Conservation (phyloP, 2,329 filamentous ascomycete species). For the Penicillium sp. region DNA sequence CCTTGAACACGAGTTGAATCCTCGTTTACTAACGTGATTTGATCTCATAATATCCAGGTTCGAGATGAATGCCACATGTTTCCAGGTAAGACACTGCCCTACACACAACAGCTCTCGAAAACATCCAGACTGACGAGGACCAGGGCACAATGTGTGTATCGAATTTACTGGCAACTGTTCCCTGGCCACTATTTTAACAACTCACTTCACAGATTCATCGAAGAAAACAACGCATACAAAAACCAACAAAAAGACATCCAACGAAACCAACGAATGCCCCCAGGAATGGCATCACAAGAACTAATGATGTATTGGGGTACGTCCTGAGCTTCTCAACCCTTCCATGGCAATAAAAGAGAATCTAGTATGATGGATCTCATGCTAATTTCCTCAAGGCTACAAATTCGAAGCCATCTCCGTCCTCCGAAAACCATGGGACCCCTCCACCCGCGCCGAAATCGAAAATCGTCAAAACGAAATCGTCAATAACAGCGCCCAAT, state of each 20-base stretch:
- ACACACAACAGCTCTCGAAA: background rate
- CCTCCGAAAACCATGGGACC: constrained; percentile 72
- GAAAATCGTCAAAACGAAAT: constrained; percentile 69
- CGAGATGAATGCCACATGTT: constrained; percentile 92
- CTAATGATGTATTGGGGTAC: constrained; percentile 92
- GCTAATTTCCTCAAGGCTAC: constrained; percentile 64
- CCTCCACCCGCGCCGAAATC: constrained; percentile 73
- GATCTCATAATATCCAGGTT: constrained; percentile 58
- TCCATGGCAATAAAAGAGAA: background rate
- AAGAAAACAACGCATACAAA: constrained; percentile 82
- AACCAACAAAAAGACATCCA: constrained; percentile 63
- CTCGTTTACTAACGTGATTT: constrained; percentile 4
- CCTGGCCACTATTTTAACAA: background rate
- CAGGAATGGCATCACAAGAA: constrained; percentile 65
- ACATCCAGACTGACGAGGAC: constrained; percentile 22
- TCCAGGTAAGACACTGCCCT: constrained; percentile 64
- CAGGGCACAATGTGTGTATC: constrained; percentile 57
- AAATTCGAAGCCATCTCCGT: constrained; percentile 91
- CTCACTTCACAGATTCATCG: constrained; percentile 70
- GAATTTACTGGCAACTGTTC: background rate
- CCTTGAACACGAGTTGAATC: background rate
- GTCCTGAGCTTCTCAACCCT: background rate
- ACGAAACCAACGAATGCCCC: constrained; percentile 49
- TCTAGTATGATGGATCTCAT: background rate
- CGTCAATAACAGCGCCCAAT: constrained; percentile 90